Evolutionary conservation across 495 filamentous ascomycete species (phyloP), one percentile per base, ranked within the genome.

Genomic region (Penicillium daleae): DNA sequence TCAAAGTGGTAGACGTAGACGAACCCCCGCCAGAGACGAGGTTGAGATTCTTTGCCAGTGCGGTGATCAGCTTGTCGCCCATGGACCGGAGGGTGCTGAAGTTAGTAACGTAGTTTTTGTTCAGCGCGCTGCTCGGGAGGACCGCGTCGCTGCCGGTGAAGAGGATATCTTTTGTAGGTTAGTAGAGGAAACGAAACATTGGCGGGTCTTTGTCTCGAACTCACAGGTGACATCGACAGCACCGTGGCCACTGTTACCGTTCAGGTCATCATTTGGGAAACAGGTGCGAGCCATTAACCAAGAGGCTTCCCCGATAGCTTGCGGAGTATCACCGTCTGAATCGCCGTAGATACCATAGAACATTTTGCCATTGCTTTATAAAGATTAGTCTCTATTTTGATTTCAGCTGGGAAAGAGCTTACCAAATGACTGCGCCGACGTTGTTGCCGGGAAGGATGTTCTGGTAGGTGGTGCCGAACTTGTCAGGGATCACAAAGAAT

Each of bases 291-390:
- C 74, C 70, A 78, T 71, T 13, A 78, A 48, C 76, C 76, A 78
- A 1, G 76, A 78, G 2, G 73, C 76, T 54, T 78, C 76, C 5
- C 76, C 76, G 6, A 75, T 78, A 5, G 75, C 72, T 27, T 76
- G 42, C 7, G 76, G 76, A 6, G 49, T 55, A 55, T 76, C 71
- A 7, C 74, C 73, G 62, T 78, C 68, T 17, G 73, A 60, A 51
- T 78, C 76, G 6, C 76, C 76, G 33, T 72, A 70, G 51, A 78
- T 76, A 6, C 76, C 76, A 46, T 78, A 78, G 62, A 70, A 77
- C 74, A 78, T 78, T 8, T 76, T 75, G 12, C 72, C 70, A 24
- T 73, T 59, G 40, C 76, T 65, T 24, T 31, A 39, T 22, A 4
- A 29, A 10, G 7, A 24, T 46, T 15, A 53, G 19, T 33, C 1